phyloP scores from a whole-genome alignment of 2,329 filamentous ascomycete species.

The Ceratocystis cacaofunesta region DNA sequence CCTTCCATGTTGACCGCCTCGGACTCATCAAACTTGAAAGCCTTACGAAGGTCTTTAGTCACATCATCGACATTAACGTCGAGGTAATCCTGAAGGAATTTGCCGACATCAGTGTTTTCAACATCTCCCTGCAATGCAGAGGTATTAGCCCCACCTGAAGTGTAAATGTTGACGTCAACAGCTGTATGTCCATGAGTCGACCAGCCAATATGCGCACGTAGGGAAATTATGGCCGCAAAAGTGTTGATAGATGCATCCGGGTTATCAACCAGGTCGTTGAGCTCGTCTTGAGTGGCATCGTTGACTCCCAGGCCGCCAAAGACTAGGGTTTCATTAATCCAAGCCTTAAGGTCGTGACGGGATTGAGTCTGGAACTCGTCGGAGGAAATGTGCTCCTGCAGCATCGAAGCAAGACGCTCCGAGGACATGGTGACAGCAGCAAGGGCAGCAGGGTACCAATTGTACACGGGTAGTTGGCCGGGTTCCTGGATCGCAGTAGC shows the following conservation, averaged over 20 bases:
- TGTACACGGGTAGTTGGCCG: conserved; percentile 39
- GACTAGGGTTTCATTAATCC: conserved; percentile 55
- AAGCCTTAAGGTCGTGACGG: conserved; percentile 37
- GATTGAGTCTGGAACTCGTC: conserved; percentile 20
- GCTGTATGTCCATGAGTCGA: conserved; percentile 84
- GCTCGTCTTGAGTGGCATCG: conserved; percentile 57
- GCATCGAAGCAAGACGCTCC: conserved; percentile 51
- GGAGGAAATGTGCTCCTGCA: conserved; percentile 42
- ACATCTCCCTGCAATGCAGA: conserved; percentile 64
- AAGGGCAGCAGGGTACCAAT: conserved; percentile 73
- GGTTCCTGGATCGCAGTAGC: conserved; percentile 56
- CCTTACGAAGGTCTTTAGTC: conserved; percentile 54
- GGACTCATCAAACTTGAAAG: neutral
- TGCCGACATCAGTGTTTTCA: conserved; percentile 85
- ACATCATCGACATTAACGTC: conserved; percentile 64
- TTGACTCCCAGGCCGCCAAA: conserved; percentile 58
- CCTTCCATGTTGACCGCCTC: neutral
- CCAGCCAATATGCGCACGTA: conserved; percentile 84
- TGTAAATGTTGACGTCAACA: conserved; percentile 94
- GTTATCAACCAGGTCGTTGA: conserved; percentile 47
- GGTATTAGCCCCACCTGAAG: conserved; percentile 51
- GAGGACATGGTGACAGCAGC: conserved; percentile 62
- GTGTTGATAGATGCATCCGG: conserved; percentile 39
- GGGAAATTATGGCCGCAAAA: conserved; percentile 75
- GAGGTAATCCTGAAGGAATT: conserved; percentile 67